phyloP scores from a whole-genome alignment of 2,329 filamentous ascomycete species.

The Aspergillus caelatus region DNA sequence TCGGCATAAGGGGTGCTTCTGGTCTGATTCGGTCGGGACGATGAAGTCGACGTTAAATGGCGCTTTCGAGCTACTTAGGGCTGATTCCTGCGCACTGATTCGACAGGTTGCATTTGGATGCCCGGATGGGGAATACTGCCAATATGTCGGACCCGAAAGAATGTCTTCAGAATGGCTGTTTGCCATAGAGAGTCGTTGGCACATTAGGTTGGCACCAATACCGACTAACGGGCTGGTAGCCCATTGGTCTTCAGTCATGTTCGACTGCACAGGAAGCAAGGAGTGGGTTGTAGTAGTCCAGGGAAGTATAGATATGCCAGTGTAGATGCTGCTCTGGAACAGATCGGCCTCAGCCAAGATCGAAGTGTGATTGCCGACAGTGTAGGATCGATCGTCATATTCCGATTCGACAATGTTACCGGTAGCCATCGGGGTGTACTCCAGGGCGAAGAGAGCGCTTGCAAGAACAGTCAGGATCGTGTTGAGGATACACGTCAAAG shows the following conservation, averaged over 20 bases:
- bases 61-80: neutral
- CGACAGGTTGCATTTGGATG: conserved; percentile 3
- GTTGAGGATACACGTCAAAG: conserved; percentile 10
- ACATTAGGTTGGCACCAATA: conserved; percentile 6
- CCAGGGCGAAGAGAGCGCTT: conserved; percentile 8
- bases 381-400: conserved; percentile 5
- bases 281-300: conserved; percentile 16
- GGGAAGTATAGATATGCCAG: conserved; percentile 13
- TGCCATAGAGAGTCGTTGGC: conserved; percentile 1
- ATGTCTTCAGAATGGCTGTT: conserved; percentile 5
- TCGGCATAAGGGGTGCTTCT: neutral
- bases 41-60: conserved; percentile 9
- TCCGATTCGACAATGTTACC: conserved; percentile 2
- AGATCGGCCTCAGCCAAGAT: conserved; percentile 9
- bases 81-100: neutral
- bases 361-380: conserved; percentile 2
- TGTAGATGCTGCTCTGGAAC: conserved; percentile 14
- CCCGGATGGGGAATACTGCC: conserved; percentile 6
- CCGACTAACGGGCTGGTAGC: conserved; percentile 11
- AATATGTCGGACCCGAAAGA: neutral
- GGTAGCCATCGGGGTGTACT: conserved; percentile 5
- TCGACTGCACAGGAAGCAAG: conserved; percentile 11
- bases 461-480: conserved; percentile 8
- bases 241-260: conserved; percentile 14
- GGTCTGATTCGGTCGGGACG: conserved; percentile 1